Base-by-base conservation (phyloP, 495 filamentous ascomycete genomes). In the Opeltia flavorubescens region DNA sequence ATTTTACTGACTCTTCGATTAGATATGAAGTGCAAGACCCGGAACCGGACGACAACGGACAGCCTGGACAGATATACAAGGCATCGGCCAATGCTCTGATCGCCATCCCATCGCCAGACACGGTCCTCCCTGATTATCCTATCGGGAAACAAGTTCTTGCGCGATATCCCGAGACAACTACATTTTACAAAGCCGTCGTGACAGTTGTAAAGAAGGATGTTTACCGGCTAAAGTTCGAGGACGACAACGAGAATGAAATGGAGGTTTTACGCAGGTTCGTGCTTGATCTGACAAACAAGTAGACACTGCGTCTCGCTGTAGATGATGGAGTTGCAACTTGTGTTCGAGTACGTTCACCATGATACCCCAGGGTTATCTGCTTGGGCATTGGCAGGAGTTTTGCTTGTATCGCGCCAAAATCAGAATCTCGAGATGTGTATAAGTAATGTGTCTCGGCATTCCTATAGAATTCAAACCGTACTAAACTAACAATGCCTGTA, bases 181-280 rank as follows among this genome's bases (percentile, higher is more conserved):
- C 89, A 0, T 99, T 99, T 57, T 99, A 99, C 62, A 81, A 86
- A 56, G 91, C 93, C 9, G 89, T 95, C 52, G 89, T 98, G 15
- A 88, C 86, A 69, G 80, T 80, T 0, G 72, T 71, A 47, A 78
- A 81, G 53, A 78, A 79, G 51, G 75, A 76, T 42, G 66, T 66
- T 38, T 81, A 77, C 47, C 65, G 74, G 35, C 67, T 94, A 50
- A 78, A 84, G 50, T 94, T 94, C 49, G 86, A 94, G 59, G 86
- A 94, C 57, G 84, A 89, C 56, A 84, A 84, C 53, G 83, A 80
- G 44, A 81, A 81, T 54, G 83, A 86, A 47, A 77, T 84, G 66
- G 78, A 86, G 40, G 86, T 91, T 2, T 84, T 85, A 42, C 66
- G 82, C 43, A 73, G 84, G 27, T 85, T 80, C 57, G 86, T 93